Evolutionary conservation across 495 filamentous ascomycete genomes (phyloP), one percentile per base, ranked within the genome.

Genomic region (Cairneyella variabilis): DNA sequence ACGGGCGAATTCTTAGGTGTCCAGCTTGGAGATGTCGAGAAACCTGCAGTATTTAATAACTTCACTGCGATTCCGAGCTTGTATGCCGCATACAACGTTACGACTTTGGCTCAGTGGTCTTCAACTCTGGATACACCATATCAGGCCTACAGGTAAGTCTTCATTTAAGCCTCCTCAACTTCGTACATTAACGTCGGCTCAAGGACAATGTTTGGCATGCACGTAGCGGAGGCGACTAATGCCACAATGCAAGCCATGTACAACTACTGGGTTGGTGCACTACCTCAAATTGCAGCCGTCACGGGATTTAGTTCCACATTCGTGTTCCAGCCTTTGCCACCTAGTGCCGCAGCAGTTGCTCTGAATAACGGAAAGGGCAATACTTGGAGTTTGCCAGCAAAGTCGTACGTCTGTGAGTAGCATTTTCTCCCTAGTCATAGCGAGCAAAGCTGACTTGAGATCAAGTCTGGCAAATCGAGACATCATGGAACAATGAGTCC

Each of bases 331-430:
- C 41, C 32, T 1, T 16, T 48, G 8, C 42, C 42, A 4, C 26
- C 23, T 12, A 47, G 42, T 14, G 43, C 51, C 9, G 7, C 20
- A 1, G 22, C 41, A 2, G 42, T 54, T 17, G 51, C 42, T 1
- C 10, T 6, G 14, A 47, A 28, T 16, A 54, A 54, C 26, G 51
- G 51, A 1, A 48, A 47, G 11, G 51, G 51, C 10, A 54, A 54
- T 22, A 47, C 42, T 0, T 54, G 51, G 51, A 28, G 30, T 12
- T 2, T 51, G n/a, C n/a, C n/a, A n/a, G n/a, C n/a, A n/a, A n/a
- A n/a, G n/a, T n/a, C n/a, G n/a, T n/a, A n/a, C n/a, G n/a, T n/a
- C n/a, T n/a, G n/a, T n/a, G n/a, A n/a, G n/a, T n/a, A n/a, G n/a
- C n/a, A n/a, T n/a, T n/a, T n/a, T n/a, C n/a, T n/a, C n/a, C n/a